These are phyloP conservation scores for Spizellomyces punctatus DNA, from an alignment of 192 early-diverging fungal genomes.

Conservation along the genomic window DNA sequence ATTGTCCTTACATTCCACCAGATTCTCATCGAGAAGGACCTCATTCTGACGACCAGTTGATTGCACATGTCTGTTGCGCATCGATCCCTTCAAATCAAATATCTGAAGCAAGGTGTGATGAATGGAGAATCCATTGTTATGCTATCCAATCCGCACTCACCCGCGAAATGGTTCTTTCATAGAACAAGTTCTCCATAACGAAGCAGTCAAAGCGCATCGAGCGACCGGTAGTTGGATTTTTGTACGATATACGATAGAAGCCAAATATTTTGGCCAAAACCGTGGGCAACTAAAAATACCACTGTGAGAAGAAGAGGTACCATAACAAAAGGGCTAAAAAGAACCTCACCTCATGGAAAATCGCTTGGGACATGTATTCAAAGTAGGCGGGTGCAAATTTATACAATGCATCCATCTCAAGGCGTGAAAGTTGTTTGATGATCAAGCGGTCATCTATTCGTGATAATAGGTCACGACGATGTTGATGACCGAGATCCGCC, in stretches of 20 bases:
- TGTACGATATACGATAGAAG: slow-evolving; percentile 88
- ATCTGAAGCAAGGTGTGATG: slow-evolving; percentile 47
- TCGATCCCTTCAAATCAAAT: slow-evolving; percentile 94
- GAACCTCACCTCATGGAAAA: slow-evolving; percentile 68
- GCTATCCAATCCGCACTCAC: slow-evolving; percentile 35
- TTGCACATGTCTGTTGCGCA: slow-evolving; percentile 90
- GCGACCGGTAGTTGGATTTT: slow-evolving; percentile 81
- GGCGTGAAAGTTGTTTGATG: slow-evolving; percentile 84
- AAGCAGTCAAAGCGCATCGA: slow-evolving; percentile 86
- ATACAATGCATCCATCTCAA: slow-evolving; percentile 84
- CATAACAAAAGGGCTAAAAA: not conserved
- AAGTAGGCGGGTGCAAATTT: slow-evolving; percentile 93
- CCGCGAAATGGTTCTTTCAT: slow-evolving; percentile 75
- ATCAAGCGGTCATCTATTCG: slow-evolving; percentile 81
- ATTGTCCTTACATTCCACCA: slow-evolving; percentile 72
- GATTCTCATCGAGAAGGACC: slow-evolving; percentile 91
- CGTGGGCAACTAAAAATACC: slow-evolving; percentile 65
- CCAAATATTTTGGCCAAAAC: slow-evolving; percentile 90
- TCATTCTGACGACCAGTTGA: slow-evolving; percentile 83
- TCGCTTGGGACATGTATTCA: slow-evolving; percentile 77
- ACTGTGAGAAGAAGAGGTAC: slow-evolving; percentile 12
- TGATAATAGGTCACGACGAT: not conserved
- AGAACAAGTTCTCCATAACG: slow-evolving; percentile 97
- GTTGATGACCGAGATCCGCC: too few relatives aligned
- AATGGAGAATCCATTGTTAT: not conserved